Evolutionary conservation across 2,329 filamentous ascomycete species (phyloP).

Genomic region (Aspergillus sp.): DNA sequence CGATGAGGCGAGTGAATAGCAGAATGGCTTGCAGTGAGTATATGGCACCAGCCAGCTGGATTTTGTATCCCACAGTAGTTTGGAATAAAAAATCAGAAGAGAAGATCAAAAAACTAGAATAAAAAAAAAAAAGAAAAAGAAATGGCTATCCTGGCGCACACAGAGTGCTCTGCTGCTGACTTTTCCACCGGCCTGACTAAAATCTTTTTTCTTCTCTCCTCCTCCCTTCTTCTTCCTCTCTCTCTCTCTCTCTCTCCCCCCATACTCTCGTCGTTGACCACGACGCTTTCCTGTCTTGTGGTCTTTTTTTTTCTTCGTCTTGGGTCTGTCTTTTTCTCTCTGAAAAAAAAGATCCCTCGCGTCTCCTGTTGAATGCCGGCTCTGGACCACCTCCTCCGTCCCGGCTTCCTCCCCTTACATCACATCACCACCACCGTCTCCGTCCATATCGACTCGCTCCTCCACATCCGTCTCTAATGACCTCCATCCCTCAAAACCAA

Average conservation of each 20-base stretch:
- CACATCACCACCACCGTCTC: too few species aligned
- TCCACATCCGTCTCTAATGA: slow-evolving; percentile 43
- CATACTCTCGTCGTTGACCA: slow-evolving; percentile 12
- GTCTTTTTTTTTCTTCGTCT: slow-evolving; percentile 9
- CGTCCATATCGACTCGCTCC: slow-evolving; percentile 1
- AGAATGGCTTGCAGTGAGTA: too few species aligned
- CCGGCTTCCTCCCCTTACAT: background rate
- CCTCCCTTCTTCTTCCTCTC: background rate
- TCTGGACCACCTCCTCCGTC: slow-evolving; percentile 11
- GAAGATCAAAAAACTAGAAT: too few species aligned
- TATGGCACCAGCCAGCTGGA: too few species aligned
- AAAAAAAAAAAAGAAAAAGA: too few species aligned
- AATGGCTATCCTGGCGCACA: too few species aligned
- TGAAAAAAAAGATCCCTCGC: slow-evolving; percentile 1
- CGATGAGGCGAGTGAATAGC: too few species aligned
- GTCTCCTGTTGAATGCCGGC: slow-evolving; percentile 12
- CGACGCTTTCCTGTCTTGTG: slow-evolving; percentile 11
- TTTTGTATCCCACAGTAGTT: too few species aligned
- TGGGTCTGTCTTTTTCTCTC: slow-evolving; percentile 8
- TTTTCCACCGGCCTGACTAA: slow-evolving; percentile 8
- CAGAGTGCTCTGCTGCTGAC: slow-evolving; percentile 8
- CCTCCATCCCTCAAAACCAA: slow-evolving; percentile 43
- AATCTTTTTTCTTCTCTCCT: slow-evolving; percentile 1
- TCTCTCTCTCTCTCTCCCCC: background rate
- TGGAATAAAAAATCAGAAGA: too few species aligned